Evolutionary conservation across 441 rosid species (phyloP).

Genomic region (Erysimum pusillum): DNA sequence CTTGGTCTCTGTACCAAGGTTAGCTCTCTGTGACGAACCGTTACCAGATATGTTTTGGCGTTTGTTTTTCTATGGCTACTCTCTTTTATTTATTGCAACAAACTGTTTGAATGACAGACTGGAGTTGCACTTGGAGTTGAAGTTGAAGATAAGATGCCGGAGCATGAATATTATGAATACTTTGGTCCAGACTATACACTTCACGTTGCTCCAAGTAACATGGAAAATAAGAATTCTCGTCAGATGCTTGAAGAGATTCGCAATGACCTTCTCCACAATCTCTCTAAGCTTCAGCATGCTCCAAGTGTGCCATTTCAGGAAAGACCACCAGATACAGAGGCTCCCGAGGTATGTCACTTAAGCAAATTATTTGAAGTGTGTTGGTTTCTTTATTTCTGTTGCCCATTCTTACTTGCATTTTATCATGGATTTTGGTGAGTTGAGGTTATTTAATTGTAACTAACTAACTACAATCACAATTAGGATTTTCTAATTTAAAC

Average conservation of each 20-base stretch:
- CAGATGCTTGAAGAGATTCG: slow-evolving; percentile 69
- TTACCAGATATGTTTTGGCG: slow-evolving; percentile 6
- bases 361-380: slow-evolving; percentile 29
- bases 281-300: slow-evolving; percentile 89
- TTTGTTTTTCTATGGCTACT: slow-evolving; percentile 9
- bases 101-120: slow-evolving; percentile 53
- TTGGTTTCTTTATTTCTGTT: slow-evolving; percentile 15
- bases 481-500: slow-evolving; percentile 15
- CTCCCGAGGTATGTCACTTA: slow-evolving; percentile 71
- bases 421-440: slow-evolving; percentile 10
- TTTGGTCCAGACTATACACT: slow-evolving; percentile 84
- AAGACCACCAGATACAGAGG: slow-evolving; percentile 78
- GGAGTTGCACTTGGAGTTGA: slow-evolving; percentile 87
- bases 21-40: not conserved
- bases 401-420: slow-evolving; percentile 21
- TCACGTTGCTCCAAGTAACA: slow-evolving; percentile 87
- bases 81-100: slow-evolving; percentile 7
- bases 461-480: not conserved
- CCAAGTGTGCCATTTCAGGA: slow-evolving; percentile 94
- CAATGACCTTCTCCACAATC: slow-evolving; percentile 76
- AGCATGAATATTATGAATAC: slow-evolving; percentile 81
- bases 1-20: slow-evolving; percentile 13
- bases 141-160: slow-evolving; percentile 85
- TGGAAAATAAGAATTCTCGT: slow-evolving; percentile 81
- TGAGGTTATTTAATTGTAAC: slow-evolving; percentile 12